A percentile compares a stretch with the other conserved stretches of the same genome.
Conservation (phyloP, 805 yeast species). For the Komagataella pseudopastoris region DNA sequence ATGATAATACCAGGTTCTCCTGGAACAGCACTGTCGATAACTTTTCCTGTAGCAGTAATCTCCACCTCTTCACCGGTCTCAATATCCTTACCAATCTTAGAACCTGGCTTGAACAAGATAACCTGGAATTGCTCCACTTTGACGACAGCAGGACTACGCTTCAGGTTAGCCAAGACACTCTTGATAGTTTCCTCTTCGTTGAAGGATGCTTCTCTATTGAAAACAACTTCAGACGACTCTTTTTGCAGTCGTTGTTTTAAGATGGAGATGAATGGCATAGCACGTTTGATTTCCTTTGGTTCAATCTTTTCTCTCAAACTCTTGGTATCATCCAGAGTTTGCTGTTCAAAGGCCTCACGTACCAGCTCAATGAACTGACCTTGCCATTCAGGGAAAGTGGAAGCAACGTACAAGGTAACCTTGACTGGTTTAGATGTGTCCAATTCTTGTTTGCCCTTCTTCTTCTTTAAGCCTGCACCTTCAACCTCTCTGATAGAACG, state of each 20-base stretch:
- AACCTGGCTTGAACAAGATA: conserved; percentile 51
- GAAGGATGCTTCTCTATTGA: conserved; percentile 80
- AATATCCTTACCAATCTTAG: conserved; percentile 47
- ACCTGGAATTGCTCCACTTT: conserved; percentile 45
- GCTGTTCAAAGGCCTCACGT: conserved; percentile 56
- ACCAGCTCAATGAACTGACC: conserved; percentile 52
- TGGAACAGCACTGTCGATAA: conserved; percentile 76
- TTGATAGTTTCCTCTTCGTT: conserved; percentile 60
- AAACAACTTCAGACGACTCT: conserved; percentile 66
- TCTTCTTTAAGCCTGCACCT: conserved; percentile 70
- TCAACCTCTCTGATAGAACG: conserved; percentile 90
- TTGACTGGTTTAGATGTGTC: conserved; percentile 64
- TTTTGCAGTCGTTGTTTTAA: conserved; percentile 67
- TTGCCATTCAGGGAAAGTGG: conserved; percentile 69
- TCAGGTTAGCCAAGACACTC: conserved; percentile 37
- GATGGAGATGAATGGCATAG: conserved; percentile 90
- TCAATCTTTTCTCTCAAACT: conserved; percentile 47
- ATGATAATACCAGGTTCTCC: conserved; percentile 85
- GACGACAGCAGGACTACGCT: conserved; percentile 50
- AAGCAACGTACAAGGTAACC: conserved; percentile 60
- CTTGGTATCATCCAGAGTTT: conserved; percentile 51
- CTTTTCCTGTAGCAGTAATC: conserved; percentile 51
- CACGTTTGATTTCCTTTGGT: conserved; percentile 89
- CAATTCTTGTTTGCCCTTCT: conserved; percentile 69
- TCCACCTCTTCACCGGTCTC: conserved; percentile 58